A percentile compares a stretch with the other conserved stretches of the same genome.
Conservation (phyloP, 352 stramenopile genomes). For the Phytophthora citricola region DNA sequence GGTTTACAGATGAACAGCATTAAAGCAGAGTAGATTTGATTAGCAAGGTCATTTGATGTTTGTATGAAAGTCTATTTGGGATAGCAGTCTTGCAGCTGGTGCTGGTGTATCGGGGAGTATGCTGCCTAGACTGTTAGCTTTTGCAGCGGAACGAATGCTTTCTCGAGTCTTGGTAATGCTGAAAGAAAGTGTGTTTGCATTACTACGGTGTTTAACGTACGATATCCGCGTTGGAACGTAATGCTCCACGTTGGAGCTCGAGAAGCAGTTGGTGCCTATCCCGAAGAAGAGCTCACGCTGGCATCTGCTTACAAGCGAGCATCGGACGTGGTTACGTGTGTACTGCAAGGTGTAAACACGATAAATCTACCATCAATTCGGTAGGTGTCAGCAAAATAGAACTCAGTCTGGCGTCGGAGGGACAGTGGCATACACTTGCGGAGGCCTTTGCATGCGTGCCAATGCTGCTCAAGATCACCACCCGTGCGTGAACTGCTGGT, state of each 20-base stretch:
- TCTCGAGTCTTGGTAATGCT: conserved; percentile 2
- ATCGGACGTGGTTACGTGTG: conserved; percentile 3
- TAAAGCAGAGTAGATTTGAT: conserved; percentile 1
- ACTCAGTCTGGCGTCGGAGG: background rate
- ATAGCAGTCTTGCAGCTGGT: conserved; percentile 25
- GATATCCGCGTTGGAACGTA: background rate
- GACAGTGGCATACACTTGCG: background rate
- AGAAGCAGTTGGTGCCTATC: conserved; percentile 16
- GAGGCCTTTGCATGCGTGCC: background rate
- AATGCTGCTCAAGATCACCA: background rate
- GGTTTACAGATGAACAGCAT: conserved; percentile 6
- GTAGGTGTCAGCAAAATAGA: conserved; percentile 5
- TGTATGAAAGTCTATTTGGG: conserved; percentile 12
- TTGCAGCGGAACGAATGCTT: background rate
- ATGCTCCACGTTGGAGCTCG: no score
- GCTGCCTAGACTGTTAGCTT: no score
- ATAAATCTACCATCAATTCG: conserved; percentile 1
- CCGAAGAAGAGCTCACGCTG: conserved; percentile 16
- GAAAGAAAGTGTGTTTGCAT: background rate
- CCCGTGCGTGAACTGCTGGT: background rate
- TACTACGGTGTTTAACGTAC: conserved; percentile 11
- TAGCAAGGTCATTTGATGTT: conserved; percentile 2
- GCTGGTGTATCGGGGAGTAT: no score
- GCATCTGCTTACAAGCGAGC: conserved; percentile 10
- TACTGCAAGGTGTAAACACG: background rate